Base-by-base conservation (phyloP, 169 alveolate genomes). In the Plasmodium cynomolgi region DNA sequence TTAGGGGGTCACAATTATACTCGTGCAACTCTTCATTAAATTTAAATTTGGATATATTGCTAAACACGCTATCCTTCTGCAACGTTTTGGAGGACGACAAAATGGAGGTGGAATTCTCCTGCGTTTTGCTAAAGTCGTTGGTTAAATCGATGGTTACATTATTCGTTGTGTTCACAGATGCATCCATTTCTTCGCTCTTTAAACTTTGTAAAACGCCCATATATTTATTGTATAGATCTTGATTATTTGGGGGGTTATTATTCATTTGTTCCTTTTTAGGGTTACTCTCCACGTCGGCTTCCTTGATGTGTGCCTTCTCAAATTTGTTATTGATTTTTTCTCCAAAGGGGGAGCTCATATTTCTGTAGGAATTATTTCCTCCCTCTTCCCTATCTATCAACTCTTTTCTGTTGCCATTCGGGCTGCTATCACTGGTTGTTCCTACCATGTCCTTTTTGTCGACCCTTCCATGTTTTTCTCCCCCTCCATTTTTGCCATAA, bases 181-280 rank as follows among this genome's bases (percentile, higher is more conserved):
- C 94, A 33, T 88, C 94, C 58, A 88, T 79, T 80, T 88, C 94
- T 56, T 88, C 94, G 50, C 94, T 88, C 37, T 80, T 88, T 88
- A 88, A 79, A 80, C 75, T 88, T 80, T 88, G 81, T 31, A 88
- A 79, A 13, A 88, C 94, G 50, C 83, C 73, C 94, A 88, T 88
- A 37, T 88, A 88, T 80, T 88, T 88, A 62, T 88, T 88, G 31
- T 88, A 88, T 34, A 88, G 37, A 1, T 88, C 94, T 62, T 88
- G 83, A 34, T 75, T 75, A 34, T n/a, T 34, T 75, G 37, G 37
- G 83, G 62, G 29, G n/a, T 17, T 75, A 75, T 33, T 75, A 34
- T 26, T 34, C 29, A 75, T 75, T 34, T 39, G 34, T 26, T 77
- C 83, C 47, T 68, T 88, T 62, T 80, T 88, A 26, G 90, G 29